phyloP scores from a whole-genome alignment of 2,329 filamentous ascomycete genomes.

The Aspergillus ibericus region DNA sequence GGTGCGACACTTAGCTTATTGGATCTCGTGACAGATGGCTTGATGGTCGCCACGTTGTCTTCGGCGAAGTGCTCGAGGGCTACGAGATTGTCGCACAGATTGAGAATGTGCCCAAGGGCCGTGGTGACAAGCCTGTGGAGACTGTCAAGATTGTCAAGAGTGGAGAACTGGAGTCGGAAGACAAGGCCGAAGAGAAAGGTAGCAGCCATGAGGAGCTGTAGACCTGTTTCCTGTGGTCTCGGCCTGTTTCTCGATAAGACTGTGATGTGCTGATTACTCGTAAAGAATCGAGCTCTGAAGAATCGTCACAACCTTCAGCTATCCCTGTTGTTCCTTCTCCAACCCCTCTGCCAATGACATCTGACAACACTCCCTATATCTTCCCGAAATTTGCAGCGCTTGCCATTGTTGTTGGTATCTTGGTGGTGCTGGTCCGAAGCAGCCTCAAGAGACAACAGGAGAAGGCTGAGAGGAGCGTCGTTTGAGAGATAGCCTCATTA shows the following conservation, averaged over 20 bases:
- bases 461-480: slow-evolving; percentile 20
- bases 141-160: slow-evolving; percentile 66
- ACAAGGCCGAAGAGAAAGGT: slow-evolving; percentile 54
- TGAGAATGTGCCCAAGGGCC: slow-evolving; percentile 60
- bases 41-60: slow-evolving; percentile 65
- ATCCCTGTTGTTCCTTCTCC: slow-evolving; percentile 5
- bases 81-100: slow-evolving; percentile 60
- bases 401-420: slow-evolving; percentile 19
- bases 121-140: slow-evolving; percentile 58
- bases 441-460: slow-evolving; percentile 12
- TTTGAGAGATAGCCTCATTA: slow-evolving; percentile 4
- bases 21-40: slow-evolving; percentile 50
- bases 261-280: slow-evolving; percentile 37
- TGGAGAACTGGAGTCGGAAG: slow-evolving; percentile 57
- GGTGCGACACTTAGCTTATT: slow-evolving; percentile 7
- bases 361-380: slow-evolving; percentile 12
- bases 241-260: slow-evolving; percentile 25
- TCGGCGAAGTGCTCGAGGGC: slow-evolving; percentile 68
- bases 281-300: slow-evolving; percentile 23
- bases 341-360: slow-evolving; percentile 9
- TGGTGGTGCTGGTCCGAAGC: slow-evolving; percentile 18
- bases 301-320: slow-evolving; percentile 11
- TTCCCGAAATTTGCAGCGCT: slow-evolving; percentile 20
- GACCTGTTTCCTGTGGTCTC: slow-evolving; percentile 32
- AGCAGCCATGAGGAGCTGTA: slow-evolving; percentile 67